Evolutionary conservation across 768 basidiomycete genomes (phyloP).

Genomic region (Boletus tylopilopsis): DNA sequence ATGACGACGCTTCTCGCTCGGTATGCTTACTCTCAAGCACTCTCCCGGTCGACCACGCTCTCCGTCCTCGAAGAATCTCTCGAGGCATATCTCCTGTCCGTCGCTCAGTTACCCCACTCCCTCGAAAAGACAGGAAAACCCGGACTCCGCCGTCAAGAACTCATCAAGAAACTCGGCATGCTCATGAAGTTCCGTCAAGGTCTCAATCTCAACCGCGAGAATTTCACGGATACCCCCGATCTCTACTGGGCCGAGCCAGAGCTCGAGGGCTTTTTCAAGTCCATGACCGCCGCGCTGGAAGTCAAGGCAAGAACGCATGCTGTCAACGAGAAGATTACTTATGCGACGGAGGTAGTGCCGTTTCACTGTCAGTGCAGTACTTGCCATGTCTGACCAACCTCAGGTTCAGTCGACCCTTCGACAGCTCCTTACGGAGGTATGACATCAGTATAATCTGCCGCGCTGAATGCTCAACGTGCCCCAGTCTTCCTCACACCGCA

Average conservation of each 20-base stretch:
- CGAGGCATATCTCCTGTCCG: constrained; percentile 79
- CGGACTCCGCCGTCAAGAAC: constrained; percentile 70
- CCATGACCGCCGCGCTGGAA: constrained; percentile 81
- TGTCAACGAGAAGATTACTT: constrained; percentile 90
- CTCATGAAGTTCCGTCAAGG: constrained; percentile 91
- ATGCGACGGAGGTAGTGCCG: constrained; percentile 64
- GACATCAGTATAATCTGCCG: not conserved
- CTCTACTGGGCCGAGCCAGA: constrained; percentile 95
- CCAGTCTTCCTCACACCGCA: constrained; percentile 85
- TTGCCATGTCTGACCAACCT: not conserved
- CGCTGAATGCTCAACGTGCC: not conserved
- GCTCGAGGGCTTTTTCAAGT: constrained; percentile 85
- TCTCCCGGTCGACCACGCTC: constrained; percentile 84
- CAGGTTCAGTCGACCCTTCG: constrained; percentile 85
- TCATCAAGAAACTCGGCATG: constrained; percentile 91
- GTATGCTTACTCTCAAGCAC: constrained; percentile 88
- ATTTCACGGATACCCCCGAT: constrained; percentile 85
- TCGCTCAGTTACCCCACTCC: constrained; percentile 73
- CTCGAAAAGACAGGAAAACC: constrained; percentile 80
- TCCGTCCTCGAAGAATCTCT: constrained; percentile 84
- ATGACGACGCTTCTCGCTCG: constrained; percentile 75
- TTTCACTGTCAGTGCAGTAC: not conserved
- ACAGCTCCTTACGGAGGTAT: constrained; percentile 80
- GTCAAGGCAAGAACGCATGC: constrained; percentile 76
- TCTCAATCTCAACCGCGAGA: constrained; percentile 84